phyloP scores from a whole-genome alignment of 1,139 yeast species.

The Citeromyces siamensis region DNA sequence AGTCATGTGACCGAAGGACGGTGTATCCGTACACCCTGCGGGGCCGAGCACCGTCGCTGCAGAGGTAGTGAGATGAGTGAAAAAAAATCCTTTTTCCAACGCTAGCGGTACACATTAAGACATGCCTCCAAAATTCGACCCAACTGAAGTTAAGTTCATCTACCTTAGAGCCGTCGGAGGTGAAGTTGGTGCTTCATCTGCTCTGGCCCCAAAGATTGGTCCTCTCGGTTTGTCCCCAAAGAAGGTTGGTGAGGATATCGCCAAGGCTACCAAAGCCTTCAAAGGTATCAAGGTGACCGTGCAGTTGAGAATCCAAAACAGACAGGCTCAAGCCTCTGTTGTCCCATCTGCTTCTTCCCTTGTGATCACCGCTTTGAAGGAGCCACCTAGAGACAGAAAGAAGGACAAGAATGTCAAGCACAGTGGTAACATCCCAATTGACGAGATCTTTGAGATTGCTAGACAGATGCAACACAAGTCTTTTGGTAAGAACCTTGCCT shows the following conservation, averaged over 20 bases:
- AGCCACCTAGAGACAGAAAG: constrained; percentile 99
- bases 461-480: constrained; percentile 97
- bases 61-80: background rate
- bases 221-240: constrained; percentile 99
- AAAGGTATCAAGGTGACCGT: constrained; percentile 99
- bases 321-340: constrained; percentile 99
- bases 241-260: constrained; percentile 99
- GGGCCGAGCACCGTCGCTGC: background rate
- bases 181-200: constrained; percentile 99
- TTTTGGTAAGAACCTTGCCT: constrained; percentile 94
- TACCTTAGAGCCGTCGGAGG: constrained; percentile 99
- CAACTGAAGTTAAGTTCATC: constrained; percentile 95
- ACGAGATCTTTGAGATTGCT: constrained; percentile 95
- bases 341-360: constrained; percentile 99
- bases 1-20: background rate
- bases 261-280: constrained; percentile 99
- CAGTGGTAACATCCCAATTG: constrained; percentile 97
- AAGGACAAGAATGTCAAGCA: constrained; percentile 99
- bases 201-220: constrained; percentile 99
- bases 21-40: background rate
- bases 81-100: constrained; percentile 3
- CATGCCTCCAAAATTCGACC: constrained; percentile 98
- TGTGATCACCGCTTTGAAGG: constrained; percentile 98
- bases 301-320: constrained; percentile 97
- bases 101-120: constrained; percentile 4